Base-by-base conservation (phyloP, 2,329 filamentous ascomycete species). In the Neocucurbitaria cava region DNA sequence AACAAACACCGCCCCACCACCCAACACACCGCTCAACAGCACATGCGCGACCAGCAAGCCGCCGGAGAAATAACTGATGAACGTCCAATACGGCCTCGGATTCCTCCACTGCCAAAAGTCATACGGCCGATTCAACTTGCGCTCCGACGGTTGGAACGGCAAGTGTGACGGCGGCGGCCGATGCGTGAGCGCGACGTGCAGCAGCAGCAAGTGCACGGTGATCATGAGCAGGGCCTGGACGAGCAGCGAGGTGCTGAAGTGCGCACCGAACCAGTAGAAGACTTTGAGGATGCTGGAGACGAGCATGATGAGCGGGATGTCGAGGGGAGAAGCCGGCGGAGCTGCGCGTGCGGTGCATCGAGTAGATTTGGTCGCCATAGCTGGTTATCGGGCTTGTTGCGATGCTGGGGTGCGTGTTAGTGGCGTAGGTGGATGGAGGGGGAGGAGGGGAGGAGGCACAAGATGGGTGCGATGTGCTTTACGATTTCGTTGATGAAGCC, bases 91-190 rank as follows among this genome's bases (percentile, higher is more conserved):
- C 78, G 89, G 89, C 65, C 87, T 87, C 5, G 87, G 82, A 18
- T 85, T 85, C 52, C 86, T 83, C 91, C 91, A 94, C 75, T 91
- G 89, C 91, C 91, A 94, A 73, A 94, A 94, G 67, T 87, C 84
- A 71, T 87, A 93, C 0, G 90, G 90, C 21, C 90, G 81, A 56
- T 79, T 81, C 50, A 76, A 70, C 68, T 58, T 71, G 68, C 59
- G 58, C n/a, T n/a, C n/a, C n/a, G n/a, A n/a, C 81, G 84, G 21
- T 1, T 84, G 80, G 72, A 93, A 92, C 11, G 90, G 90, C 38
- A 77, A 71, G 64, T 77, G 70, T 10, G 77, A 64, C 4, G 77
- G 65, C 3, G 74, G 62, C 2, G 79, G 82, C 36, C 85, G 81
- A 68, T 88, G 79, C 43, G 82, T 79, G 52, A 88, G 76, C 2